phyloP scores from a whole-genome alignment of 2,329 filamentous ascomycete species.

The Pleomassaria siparia region DNA sequence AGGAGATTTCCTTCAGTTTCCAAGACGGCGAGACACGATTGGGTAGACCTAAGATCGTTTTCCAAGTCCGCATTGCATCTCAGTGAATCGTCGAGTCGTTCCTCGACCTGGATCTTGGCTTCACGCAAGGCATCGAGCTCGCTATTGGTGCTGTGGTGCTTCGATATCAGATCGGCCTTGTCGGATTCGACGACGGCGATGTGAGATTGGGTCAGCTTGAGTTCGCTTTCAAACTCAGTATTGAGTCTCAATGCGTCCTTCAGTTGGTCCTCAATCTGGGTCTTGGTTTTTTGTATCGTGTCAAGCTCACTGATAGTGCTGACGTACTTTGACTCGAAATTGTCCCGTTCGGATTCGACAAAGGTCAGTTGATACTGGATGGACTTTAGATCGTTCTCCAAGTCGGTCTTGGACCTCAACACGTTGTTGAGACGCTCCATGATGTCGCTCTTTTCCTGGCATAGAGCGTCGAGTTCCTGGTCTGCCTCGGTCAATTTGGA shows the following conservation, averaged over 20 bases:
- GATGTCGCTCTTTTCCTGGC: slow-evolving; percentile 19
- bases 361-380: slow-evolving; percentile 11
- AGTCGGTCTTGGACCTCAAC: not conserved
- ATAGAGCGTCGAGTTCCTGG: slow-evolving; percentile 12
- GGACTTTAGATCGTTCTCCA: not conserved
- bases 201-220: not conserved
- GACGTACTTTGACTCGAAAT: slow-evolving; percentile 20
- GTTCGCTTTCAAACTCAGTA: not conserved
- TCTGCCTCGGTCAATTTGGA: slow-evolving; percentile 15
- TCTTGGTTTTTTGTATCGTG: slow-evolving; percentile 26
- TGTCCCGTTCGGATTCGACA: slow-evolving; percentile 15
- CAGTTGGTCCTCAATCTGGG: slow-evolving; percentile 6
- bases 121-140: slow-evolving; percentile 29
- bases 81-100: slow-evolving; percentile 4
- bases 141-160: slow-evolving; percentile 26
- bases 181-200: slow-evolving; percentile 19
- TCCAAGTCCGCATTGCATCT: slow-evolving; percentile 14
- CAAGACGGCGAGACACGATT: slow-evolving; percentile 9
- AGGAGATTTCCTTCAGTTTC: slow-evolving; percentile 15
- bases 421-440: slow-evolving; percentile 8
- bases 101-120: slow-evolving; percentile 24
- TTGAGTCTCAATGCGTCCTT: not conserved
- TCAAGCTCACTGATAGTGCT: slow-evolving; percentile 31
- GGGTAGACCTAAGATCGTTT: slow-evolving; percentile 18
- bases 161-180: slow-evolving; percentile 19